A percentile compares a stretch with the other conserved stretches of the same genome.
Evolutionary conservation across 345 rosid genomes (phyloP).

Genomic region (Mangifera indica): DNA sequence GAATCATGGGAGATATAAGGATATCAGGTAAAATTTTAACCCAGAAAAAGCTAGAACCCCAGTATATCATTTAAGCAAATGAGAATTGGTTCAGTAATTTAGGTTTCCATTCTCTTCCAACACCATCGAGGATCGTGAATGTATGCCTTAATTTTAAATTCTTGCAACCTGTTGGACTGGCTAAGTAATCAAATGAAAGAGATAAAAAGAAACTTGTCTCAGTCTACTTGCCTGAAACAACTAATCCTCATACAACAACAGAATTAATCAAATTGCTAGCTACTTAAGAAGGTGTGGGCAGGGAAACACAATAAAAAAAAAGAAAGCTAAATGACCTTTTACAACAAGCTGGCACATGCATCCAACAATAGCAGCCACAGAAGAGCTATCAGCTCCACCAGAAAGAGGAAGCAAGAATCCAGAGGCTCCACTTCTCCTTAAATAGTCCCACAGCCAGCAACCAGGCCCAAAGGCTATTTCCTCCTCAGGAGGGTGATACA

Average conservation of each 20-base stretch:
- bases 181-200: background rate
- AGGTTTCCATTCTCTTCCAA: background rate
- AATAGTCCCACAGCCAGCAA: slow-evolving; percentile 98
- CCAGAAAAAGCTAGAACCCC: background rate
- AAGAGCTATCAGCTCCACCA: slow-evolving; percentile 96
- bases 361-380: slow-evolving; percentile 98
- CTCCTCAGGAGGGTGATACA: slow-evolving; percentile 85
- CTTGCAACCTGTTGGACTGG: background rate
- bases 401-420: slow-evolving; percentile 98
- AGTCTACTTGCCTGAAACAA: background rate
- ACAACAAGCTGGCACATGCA: slow-evolving; percentile 99
- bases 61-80: background rate
- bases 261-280: background rate
- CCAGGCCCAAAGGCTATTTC: slow-evolving; percentile 96
- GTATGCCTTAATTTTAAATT: background rate
- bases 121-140: background rate
- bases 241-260: background rate
- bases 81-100: background rate
- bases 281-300: background rate
- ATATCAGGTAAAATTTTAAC: background rate
- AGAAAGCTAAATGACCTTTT: slow-evolving; percentile 49
- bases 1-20: background rate
- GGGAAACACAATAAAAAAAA: background rate
- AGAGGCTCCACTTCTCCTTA: slow-evolving; percentile 96
- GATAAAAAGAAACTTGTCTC: background rate